Conservation (phyloP, 345 rosid genomes). For the Fremontodendron californicum region DNA sequence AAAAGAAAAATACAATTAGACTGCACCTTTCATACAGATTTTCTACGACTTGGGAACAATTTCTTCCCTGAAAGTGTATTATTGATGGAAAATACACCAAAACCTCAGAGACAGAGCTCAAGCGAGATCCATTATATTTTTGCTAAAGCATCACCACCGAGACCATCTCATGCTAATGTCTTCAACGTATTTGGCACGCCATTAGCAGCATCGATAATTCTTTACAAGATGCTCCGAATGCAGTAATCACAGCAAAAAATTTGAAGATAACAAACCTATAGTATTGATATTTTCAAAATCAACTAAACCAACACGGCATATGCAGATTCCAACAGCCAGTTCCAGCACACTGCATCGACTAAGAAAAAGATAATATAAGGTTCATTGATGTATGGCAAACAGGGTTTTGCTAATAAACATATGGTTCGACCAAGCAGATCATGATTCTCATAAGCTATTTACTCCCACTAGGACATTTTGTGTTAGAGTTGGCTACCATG, state of each 20-base stretch:
- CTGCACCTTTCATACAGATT: conserved; percentile 32
- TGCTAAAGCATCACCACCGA: conserved; percentile 25
- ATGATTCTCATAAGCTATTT: not conserved
- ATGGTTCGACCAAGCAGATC: not conserved
- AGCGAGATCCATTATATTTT: conserved; percentile 5
- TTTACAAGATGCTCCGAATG: conserved; percentile 52
- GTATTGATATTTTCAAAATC: conserved; percentile 22
- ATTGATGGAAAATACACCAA: conserved; percentile 34
- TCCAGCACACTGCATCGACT: conserved; percentile 31
- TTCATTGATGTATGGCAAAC: not conserved
- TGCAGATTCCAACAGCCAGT: conserved; percentile 35
- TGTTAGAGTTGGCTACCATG: not conserved
- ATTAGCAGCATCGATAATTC: conserved; percentile 33
- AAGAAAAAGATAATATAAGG: not conserved
- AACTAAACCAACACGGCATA: conserved; percentile 26
- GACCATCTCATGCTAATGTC: conserved; percentile 32
- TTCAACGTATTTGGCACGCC: conserved; percentile 26
- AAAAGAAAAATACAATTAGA: conserved; percentile 3
- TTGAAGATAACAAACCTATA: conserved; percentile 31
- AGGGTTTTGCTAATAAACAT: not conserved
- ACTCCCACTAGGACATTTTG: not conserved
- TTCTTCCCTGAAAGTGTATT: conserved; percentile 27
- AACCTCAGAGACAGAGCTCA: conserved; percentile 20
- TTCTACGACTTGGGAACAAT: conserved; percentile 32
- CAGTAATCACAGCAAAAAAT: conserved; percentile 29